Percentiles rank a stretch among this genome's conserved stretches.
phyloP scores from a whole-genome alignment of 2,329 filamentous ascomycete species.

The Ophiobolus disseminans region DNA sequence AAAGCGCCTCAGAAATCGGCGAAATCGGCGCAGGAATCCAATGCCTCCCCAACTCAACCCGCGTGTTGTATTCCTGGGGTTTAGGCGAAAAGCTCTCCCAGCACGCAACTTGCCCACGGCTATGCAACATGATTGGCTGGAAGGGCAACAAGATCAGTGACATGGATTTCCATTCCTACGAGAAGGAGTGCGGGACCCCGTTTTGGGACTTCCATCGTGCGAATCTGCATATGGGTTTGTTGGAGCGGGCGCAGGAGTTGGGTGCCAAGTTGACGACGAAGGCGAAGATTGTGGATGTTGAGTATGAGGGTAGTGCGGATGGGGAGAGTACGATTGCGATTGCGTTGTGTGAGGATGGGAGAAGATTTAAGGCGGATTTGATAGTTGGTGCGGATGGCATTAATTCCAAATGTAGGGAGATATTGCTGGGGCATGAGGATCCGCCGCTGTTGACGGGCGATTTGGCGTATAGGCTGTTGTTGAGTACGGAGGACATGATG shows the following conservation, averaged over 20 bases:
- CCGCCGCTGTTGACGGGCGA: conserved; percentile 60
- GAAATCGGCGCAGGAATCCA: conserved; percentile 62
- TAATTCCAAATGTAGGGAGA: conserved; percentile 54
- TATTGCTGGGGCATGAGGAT: conserved; percentile 54
- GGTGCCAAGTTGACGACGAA: conserved; percentile 57
- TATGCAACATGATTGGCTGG: conserved; percentile 61
- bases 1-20: conserved; percentile 55
- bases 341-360: conserved; percentile 51
- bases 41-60: conserved; percentile 57
- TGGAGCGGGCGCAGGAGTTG: conserved; percentile 57
- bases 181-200: conserved; percentile 47
- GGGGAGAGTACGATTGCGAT: conserved; percentile 45
- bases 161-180: conserved; percentile 57
- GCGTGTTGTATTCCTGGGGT: conserved; percentile 59
- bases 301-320: conserved; percentile 26
- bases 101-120: conserved; percentile 52
- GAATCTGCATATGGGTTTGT: conserved; percentile 58
- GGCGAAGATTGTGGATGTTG: conserved; percentile 54
- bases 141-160: conserved; percentile 58
- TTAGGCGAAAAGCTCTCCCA: conserved; percentile 52
- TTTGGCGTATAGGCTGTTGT: conserved; percentile 58
- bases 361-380: conserved; percentile 50
- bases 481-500: conserved; percentile 56
- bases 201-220: conserved; percentile 65
- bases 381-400: conserved; percentile 60